Base-by-base conservation (phyloP, 2,329 filamentous ascomycete species). In the Zasmidium angulare region DNA sequence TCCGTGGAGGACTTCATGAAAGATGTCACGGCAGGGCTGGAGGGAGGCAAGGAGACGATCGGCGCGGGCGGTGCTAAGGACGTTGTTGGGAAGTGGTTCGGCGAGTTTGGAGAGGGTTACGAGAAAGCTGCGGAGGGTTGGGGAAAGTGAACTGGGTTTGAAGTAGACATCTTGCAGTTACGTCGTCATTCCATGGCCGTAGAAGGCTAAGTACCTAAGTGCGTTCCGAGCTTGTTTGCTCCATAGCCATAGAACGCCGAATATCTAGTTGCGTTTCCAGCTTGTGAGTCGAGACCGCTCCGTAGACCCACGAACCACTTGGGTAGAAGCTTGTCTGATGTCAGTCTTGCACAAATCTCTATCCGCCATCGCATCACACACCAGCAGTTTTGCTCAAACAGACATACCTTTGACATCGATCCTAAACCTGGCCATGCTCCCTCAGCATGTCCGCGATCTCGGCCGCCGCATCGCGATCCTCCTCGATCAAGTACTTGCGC, bases 1-100 rank as follows among this genome's bases (percentile, higher is more conserved):
- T 76, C 71, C 0, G 69, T 85, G 2, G 79, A 82, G 0, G 83
- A 86, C 69, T 86, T 85, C 61, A 81, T 84, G 72, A 71, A 77
- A 3, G 78, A 81, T 53, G 71, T 84, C 1, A 63, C 71, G 0
- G 66, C 67, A 49, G 79, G 78, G 61, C 75, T 81, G 71, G 78
- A 81, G 67, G 70, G 68, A 1, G 82, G 80, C 0, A 74, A 79
- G 7, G 80, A 82, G 53, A 79, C 76, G 2, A 81, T 85, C 59
- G 71, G 72, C 6, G 80, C 81, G 0, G 82, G 83, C 0, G 72
- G 73, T 66, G 76, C 72, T 6, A 64, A 71, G 29, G 69, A 63
- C 54, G 65, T 82, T 20, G 74, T 83, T 2, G 71, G 76, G 1
- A 74, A 68, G 23, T 84, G 81, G 81, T 78, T 78, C 66, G 66